phyloP scores from a whole-genome alignment of 805 yeast genomes.

The Myxozyma mucilagina region DNA sequence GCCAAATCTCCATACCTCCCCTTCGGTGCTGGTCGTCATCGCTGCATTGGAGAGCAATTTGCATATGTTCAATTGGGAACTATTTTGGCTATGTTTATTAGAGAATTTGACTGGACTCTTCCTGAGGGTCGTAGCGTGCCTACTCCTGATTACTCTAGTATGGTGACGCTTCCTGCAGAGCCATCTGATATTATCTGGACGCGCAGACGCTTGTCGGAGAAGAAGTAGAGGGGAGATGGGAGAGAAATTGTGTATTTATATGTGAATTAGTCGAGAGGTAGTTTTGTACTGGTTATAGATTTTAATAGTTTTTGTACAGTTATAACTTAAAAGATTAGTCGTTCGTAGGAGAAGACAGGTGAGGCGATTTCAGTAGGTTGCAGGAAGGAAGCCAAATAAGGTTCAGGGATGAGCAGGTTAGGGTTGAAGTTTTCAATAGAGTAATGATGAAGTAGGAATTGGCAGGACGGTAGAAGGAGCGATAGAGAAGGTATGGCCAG shows the following conservation, averaged over 20 bases:
- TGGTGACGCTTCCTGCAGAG: conserved; percentile 86
- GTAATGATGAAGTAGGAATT: too few species aligned
- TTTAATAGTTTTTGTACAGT: not conserved
- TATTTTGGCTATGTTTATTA: conserved; percentile 70
- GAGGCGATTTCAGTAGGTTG: too few species aligned
- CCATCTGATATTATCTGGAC: conserved; percentile 49
- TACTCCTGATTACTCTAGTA: conserved; percentile 48
- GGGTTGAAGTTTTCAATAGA: too few species aligned
- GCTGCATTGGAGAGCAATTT: conserved; percentile 99
- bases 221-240: conserved; percentile 1
- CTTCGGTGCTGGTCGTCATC: conserved; percentile 98
- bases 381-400: too few species aligned
- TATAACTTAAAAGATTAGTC: not conserved
- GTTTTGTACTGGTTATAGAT: not conserved
- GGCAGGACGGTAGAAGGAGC: not conserved
- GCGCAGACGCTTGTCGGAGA: conserved; percentile 16
- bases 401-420: too few species aligned
- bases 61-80: conserved; percentile 93
- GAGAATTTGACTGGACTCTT: conserved; percentile 73
- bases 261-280: not conserved
- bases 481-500: not conserved
- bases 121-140: conserved; percentile 47
- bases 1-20: conserved; percentile 95
- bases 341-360: too few species aligned
- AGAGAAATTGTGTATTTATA: not conserved